Evolutionary conservation across 225 moss, liverwort and hornwort genomes (phyloP).

Genomic region (Lunularia cruciata): DNA sequence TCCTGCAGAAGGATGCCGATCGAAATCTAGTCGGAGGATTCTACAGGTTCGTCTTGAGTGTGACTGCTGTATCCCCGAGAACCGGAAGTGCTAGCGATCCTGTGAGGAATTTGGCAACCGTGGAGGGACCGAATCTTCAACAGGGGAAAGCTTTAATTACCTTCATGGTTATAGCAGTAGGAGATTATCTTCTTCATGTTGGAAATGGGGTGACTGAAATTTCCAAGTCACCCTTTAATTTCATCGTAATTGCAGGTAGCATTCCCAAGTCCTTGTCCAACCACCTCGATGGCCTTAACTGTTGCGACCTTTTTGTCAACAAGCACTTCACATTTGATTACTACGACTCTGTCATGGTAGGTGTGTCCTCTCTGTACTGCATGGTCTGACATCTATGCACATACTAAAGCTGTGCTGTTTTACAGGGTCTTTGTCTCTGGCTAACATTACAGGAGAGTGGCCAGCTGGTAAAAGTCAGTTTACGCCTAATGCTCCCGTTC

Average conservation of each 20-base stretch:
- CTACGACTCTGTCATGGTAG: too few relatives aligned
- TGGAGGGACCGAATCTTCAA: not conserved
- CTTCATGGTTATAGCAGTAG: not conserved
- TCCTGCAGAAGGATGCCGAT: not conserved
- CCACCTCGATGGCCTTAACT: too few relatives aligned
- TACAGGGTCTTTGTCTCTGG: conserved; percentile 4
- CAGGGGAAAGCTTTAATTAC: not conserved
- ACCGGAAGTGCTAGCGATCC: too few relatives aligned
- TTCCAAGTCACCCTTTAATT: not conserved
- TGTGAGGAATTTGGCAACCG: not conserved
- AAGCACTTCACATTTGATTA: too few relatives aligned
- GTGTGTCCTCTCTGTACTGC: too few relatives aligned
- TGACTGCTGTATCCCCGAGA: not conserved
- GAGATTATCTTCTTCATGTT: not conserved
- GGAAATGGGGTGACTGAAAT: conserved; percentile 1
- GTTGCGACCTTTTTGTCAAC: too few relatives aligned
- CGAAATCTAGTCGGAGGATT: not conserved
- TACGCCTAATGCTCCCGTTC: not conserved
- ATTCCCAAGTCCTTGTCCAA: not conserved
- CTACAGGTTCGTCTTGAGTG: not conserved
- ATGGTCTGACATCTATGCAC: not conserved
- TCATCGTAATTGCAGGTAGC: not conserved
- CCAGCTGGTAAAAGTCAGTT: not conserved
- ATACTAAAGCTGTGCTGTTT: not conserved
- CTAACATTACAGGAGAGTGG: conserved; percentile 7